A percentile compares a stretch with the other conserved stretches of the same genome.
Conservation (phyloP, 305 asterid species). For the Solanum hybrid region DNA sequence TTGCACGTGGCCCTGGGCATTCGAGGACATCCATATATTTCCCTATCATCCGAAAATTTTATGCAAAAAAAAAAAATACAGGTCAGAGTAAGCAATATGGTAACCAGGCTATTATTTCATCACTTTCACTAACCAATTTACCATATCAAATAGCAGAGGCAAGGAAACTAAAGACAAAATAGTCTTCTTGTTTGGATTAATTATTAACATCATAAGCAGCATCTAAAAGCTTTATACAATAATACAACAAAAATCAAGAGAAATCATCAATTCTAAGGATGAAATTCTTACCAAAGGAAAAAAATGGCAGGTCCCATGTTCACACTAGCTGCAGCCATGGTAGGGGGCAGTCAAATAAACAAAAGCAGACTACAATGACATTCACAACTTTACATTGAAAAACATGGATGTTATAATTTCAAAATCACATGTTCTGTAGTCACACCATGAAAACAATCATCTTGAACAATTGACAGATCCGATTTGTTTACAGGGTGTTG, state of each 20-base stretch:
- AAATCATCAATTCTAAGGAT: not conserved
- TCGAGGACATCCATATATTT: constrained; percentile 23
- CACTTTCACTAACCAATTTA: not conserved
- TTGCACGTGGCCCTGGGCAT: constrained; percentile 17
- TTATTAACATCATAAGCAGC: not conserved
- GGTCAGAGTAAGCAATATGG: not conserved
- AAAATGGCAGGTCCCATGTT: not conserved
- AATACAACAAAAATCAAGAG: not conserved
- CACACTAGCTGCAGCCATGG: not conserved
- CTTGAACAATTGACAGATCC: not conserved
- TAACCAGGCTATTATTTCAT: not conserved
- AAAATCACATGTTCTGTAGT: not conserved
- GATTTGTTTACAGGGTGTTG: not conserved
- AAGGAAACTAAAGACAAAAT: not conserved
- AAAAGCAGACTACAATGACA: not conserved
- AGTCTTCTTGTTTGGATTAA: not conserved
- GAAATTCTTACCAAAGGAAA: not conserved
- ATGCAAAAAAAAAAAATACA: not conserved
- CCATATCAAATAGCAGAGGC: not conserved
- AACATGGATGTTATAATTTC: not conserved
- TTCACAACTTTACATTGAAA: not conserved
- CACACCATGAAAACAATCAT: not conserved
- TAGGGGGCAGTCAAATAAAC: not conserved
- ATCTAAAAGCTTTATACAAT: not conserved
- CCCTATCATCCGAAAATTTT: constrained; percentile 28